phyloP scores from a whole-genome alignment of 179 eudicot species.

The Monotropa hypopitys region DNA sequence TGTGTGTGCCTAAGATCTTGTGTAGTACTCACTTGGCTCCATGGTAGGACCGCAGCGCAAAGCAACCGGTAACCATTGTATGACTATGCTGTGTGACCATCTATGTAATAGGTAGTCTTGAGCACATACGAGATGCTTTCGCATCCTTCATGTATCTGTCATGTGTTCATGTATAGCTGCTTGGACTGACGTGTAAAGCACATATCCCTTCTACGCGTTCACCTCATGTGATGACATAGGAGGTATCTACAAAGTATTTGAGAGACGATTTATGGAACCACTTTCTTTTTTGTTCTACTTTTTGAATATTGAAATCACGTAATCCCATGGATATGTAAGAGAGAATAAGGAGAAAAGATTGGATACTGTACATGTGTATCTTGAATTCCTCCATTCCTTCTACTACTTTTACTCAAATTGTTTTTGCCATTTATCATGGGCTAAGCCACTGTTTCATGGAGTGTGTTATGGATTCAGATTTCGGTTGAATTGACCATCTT shows the following conservation, averaged over 20 bases:
- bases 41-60: not conserved
- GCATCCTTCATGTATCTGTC: not conserved
- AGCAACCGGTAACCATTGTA: not conserved
- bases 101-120: not conserved
- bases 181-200: not conserved
- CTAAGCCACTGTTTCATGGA: not conserved
- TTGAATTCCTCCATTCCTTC: not conserved
- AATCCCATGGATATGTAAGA: not conserved
- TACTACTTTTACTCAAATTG: not conserved
- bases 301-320: not conserved
- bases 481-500: not conserved
- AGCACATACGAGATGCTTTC: not conserved
- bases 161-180: not conserved
- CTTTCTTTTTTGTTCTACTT: not conserved
- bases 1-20: not conserved
- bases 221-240: not conserved
- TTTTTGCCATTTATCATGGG: not conserved
- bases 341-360: not conserved
- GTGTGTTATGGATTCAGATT: not conserved
- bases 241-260: not conserved
- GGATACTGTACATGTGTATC: not conserved
- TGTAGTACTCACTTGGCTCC: not conserved
- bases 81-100: not conserved
- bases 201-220: not conserved
- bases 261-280: not conserved